A percentile compares a stretch with the other conserved stretches of the same genome.
These are phyloP conservation scores for Rhizopogon parksii DNA, from an alignment of 1,284 basidiomycete species.

Conservation along the genomic window DNA sequence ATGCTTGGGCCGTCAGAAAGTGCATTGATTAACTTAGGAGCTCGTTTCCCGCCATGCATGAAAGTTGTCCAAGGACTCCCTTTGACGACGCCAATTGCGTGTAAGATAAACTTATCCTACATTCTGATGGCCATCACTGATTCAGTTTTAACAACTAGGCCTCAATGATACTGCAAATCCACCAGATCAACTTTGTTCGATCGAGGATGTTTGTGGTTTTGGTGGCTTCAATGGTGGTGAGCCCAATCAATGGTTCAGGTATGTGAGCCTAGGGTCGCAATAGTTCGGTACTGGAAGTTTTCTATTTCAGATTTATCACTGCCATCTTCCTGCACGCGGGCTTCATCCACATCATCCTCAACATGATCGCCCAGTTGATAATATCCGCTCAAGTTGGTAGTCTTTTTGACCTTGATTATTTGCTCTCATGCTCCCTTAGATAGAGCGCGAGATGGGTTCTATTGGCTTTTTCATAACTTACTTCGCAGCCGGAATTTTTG, in stretches of 20 bases:
- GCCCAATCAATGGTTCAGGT: conserved; percentile 87
- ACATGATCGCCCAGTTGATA: conserved; percentile 83
- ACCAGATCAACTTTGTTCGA: conserved; percentile 59
- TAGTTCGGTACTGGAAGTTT: conserved; percentile 4
- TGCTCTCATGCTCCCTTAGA: conserved; percentile 34
- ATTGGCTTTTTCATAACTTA: conserved; percentile 78
- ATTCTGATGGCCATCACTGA: conserved; percentile 6
- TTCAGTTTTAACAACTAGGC: conserved; percentile 34
- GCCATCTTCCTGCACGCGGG: conserved; percentile 92
- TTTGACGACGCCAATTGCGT: conserved; percentile 54
- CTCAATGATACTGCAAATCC: conserved; percentile 74
- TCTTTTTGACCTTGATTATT: conserved; percentile 2
- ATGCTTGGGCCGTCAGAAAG: conserved; percentile 88
- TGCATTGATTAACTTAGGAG: conserved; percentile 84
- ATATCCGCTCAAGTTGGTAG: conserved; percentile 65
- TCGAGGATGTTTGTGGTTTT: conserved; percentile 85
- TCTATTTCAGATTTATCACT: conserved; percentile 61
- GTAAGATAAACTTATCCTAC: conserved; percentile 33
- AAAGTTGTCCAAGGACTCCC: conserved; percentile 62
- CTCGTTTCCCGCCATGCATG: conserved; percentile 89
- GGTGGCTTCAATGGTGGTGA: conserved; percentile 65
- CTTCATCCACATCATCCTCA: conserved; percentile 80
- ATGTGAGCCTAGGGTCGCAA: conserved; percentile 7
- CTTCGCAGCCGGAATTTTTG: conserved; percentile 86
- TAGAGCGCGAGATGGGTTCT: conserved; percentile 84